Conservation (phyloP, 2,329 filamentous ascomycete genomes). For the Dactylonectria estremocensis region DNA sequence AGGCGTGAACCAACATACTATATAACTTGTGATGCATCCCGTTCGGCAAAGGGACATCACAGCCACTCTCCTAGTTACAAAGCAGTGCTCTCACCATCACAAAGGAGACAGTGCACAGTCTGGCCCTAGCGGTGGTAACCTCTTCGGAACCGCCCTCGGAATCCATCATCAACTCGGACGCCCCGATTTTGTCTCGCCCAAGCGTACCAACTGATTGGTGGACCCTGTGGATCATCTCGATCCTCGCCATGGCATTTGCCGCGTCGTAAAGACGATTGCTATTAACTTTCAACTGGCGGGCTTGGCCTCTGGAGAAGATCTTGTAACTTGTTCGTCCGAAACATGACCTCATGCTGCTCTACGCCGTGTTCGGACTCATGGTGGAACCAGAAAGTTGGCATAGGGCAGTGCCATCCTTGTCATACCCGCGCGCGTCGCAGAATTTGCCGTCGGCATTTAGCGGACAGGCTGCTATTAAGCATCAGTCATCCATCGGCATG, state of each 20-base stretch:
- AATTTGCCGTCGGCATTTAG: background rate
- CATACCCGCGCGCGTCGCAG: slow-evolving; percentile 18
- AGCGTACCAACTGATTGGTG: background rate
- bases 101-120: too few relatives aligned
- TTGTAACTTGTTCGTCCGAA: slow-evolving; percentile 16
- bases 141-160: too few relatives aligned
- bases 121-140: too few relatives aligned
- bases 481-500: slow-evolving; percentile 14
- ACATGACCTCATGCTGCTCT: background rate
- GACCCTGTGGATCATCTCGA: background rate
- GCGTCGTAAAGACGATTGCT: background rate
- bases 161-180: background rate
- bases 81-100: too few relatives aligned
- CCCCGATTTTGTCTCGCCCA: background rate
- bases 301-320: background rate
- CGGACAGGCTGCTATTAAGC: background rate
- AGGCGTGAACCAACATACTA: too few relatives aligned
- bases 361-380: background rate
- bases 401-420: slow-evolving; percentile 4
- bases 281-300: background rate
- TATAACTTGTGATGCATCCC: too few relatives aligned
- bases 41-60: too few relatives aligned
- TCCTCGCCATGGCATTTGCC: background rate
- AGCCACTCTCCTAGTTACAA: too few relatives aligned
- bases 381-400: slow-evolving; percentile 16